These are phyloP conservation scores for Adansonia madagascariensis DNA, from an alignment of 441 rosid genomes.

Conservation along the genomic window DNA sequence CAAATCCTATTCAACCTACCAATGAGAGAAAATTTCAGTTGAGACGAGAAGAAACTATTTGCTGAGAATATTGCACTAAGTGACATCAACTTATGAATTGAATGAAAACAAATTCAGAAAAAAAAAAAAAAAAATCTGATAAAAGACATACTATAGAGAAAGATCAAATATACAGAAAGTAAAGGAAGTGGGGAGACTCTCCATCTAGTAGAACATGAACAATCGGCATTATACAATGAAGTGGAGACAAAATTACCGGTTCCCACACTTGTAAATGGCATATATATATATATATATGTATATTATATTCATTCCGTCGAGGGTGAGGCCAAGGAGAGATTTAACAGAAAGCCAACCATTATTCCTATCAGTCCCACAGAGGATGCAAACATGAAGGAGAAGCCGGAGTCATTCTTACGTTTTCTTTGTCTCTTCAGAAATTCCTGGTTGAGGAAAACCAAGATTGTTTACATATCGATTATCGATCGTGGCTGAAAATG, in stretches of 20 bases:
- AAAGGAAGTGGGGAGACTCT: conserved; percentile 1
- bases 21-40: too few species aligned
- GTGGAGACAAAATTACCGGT: conserved; percentile 11
- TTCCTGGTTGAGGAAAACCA: conserved; percentile 48
- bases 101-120: conserved; percentile 35
- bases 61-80: not conserved
- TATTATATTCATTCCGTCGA: conserved; percentile 20
- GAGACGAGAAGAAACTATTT: not conserved
- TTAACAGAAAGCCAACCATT: conserved; percentile 75
- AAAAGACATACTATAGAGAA: conserved; percentile 20
- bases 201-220: conserved; percentile 3
- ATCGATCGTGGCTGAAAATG: conserved; percentile 16
- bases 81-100: conserved; percentile 26
- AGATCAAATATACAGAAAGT: not conserved
- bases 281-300: too few species aligned
- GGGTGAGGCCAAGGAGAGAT: conserved; percentile 65
- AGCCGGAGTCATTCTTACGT: conserved; percentile 53
- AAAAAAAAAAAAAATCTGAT: not conserved
- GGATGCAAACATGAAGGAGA: conserved; percentile 75
- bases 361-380: conserved; percentile 81
- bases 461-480: conserved; percentile 31
- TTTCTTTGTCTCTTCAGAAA: conserved; percentile 67
- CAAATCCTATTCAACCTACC: too few species aligned
- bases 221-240: conserved; percentile 38
- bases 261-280: not conserved